A percentile compares a stretch with the other conserved stretches of the same genome.
phyloP scores from a whole-genome alignment of 2,329 filamentous ascomycete species.

The Penicillium hordei region DNA sequence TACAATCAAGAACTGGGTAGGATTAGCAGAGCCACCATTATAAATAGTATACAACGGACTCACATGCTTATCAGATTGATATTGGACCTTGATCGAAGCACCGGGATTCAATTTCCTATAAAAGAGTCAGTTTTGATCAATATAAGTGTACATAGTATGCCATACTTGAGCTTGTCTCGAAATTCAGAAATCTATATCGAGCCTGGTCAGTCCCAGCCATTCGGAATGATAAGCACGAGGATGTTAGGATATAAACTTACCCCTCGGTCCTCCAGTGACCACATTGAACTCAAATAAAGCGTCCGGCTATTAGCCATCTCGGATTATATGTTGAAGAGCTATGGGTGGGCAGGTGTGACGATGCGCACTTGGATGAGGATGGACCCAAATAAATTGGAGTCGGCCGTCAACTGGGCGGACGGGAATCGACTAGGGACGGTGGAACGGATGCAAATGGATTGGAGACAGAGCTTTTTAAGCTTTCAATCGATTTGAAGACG shows the following conservation, averaged over 20 bases:
- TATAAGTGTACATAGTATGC: background rate
- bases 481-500: background rate
- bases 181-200: background rate
- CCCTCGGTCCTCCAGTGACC: background rate
- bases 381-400: background rate
- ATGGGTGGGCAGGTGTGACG: background rate
- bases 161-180: background rate
- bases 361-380: background rate
- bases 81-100: background rate
- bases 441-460: background rate
- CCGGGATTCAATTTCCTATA: background rate
- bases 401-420: background rate
- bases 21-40: background rate
- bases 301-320: background rate
- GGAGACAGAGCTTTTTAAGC: background rate
- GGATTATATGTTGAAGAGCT: background rate
- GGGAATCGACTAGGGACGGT: background rate
- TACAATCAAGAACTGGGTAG: background rate
- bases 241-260: background rate
- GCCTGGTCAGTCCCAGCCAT: background rate
- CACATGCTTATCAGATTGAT: background rate
- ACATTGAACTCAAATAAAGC: background rate
- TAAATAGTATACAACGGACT: background rate
- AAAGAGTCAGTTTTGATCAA: background rate
- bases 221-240: background rate